phyloP scores from a whole-genome alignment of 2,329 filamentous ascomycete genomes.

The Diaporthe amygdali region DNA sequence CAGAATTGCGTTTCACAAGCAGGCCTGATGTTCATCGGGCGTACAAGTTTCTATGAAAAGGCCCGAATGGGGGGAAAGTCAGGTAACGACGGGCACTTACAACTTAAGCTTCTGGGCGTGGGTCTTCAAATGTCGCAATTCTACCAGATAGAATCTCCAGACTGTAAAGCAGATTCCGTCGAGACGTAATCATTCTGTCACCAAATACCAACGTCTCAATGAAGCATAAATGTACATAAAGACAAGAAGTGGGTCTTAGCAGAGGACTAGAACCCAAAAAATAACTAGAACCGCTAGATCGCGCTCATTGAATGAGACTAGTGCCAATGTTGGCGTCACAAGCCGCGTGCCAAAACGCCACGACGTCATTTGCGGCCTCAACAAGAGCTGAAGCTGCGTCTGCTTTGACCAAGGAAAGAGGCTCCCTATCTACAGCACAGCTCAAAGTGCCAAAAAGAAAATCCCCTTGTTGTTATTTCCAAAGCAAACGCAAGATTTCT shows the following conservation, averaged over 20 bases:
- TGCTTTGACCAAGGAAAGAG: not conserved
- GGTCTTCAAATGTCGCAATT: too few relatives aligned
- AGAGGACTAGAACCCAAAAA: not conserved
- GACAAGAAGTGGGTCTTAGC: not conserved
- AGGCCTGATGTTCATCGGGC: too few relatives aligned
- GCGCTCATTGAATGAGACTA: not conserved
- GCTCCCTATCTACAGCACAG: too few relatives aligned
- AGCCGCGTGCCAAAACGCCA: not conserved
- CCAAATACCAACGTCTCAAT: not conserved
- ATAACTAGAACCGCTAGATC: not conserved
- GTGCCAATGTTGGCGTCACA: constrained; percentile 1
- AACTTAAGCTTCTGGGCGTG: too few relatives aligned
- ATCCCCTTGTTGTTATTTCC: too few relatives aligned
- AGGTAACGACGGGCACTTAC: too few relatives aligned
- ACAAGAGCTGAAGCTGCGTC: not conserved
- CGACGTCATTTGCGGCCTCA: not conserved
- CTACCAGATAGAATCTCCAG: not conserved
- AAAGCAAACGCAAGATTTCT: not conserved
- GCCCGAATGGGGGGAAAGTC: too few relatives aligned
- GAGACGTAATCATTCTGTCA: not conserved
- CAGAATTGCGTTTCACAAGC: too few relatives aligned
- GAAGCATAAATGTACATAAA: not conserved
- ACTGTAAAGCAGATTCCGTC: not conserved
- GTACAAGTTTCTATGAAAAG: too few relatives aligned
- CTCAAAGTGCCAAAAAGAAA: too few relatives aligned